These are phyloP conservation scores for Rhizopogon sp. DNA, from an alignment of 768 basidiomycete species.

Conservation along the genomic window DNA sequence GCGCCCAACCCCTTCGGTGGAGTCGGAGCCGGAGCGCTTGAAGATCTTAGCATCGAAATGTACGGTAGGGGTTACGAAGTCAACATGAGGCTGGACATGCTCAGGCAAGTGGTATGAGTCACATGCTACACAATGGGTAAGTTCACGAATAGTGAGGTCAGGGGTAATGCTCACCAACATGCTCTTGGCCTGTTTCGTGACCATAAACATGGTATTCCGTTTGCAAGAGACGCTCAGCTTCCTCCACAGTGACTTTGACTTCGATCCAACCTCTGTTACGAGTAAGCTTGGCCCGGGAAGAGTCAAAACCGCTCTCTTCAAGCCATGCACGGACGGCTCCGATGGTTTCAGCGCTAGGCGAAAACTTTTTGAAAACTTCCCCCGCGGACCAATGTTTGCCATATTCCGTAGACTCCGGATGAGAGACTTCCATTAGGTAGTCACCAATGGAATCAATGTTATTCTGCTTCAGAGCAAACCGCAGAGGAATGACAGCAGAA, in stretches of 20 bases:
- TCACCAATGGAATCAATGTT: conserved; percentile 42
- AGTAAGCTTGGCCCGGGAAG: conserved; percentile 33
- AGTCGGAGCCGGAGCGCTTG: conserved; percentile 17
- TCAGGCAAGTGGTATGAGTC: conserved; percentile 30
- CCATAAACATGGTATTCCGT: conserved; percentile 40
- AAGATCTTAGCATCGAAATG: conserved; percentile 29
- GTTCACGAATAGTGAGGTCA: neutral
- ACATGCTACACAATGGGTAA: conserved; percentile 20
- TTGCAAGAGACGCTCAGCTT: conserved; percentile 37
- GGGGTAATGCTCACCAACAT: conserved; percentile 27
- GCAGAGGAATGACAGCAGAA: conserved; percentile 37
- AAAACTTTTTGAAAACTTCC: conserved; percentile 40
- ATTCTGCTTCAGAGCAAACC: conserved; percentile 42
- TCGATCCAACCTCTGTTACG: conserved; percentile 36
- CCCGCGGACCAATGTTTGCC: conserved; percentile 45
- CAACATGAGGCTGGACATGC: conserved; percentile 34
- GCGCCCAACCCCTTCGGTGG: conserved; percentile 14
- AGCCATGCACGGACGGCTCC: conserved; percentile 41
- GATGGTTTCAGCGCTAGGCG: conserved; percentile 38
- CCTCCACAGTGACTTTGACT: conserved; percentile 33
- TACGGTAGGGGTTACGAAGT: conserved; percentile 32
- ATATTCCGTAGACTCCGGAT: conserved; percentile 46
- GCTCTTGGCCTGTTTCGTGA: conserved; percentile 32
- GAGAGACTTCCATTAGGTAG: conserved; percentile 42
- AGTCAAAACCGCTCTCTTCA: conserved; percentile 32